Percentiles rank a stretch among this genome's conserved stretches.
phyloP scores from a whole-genome alignment of 2,329 filamentous ascomycete species.

The Alternaria arborescens region DNA sequence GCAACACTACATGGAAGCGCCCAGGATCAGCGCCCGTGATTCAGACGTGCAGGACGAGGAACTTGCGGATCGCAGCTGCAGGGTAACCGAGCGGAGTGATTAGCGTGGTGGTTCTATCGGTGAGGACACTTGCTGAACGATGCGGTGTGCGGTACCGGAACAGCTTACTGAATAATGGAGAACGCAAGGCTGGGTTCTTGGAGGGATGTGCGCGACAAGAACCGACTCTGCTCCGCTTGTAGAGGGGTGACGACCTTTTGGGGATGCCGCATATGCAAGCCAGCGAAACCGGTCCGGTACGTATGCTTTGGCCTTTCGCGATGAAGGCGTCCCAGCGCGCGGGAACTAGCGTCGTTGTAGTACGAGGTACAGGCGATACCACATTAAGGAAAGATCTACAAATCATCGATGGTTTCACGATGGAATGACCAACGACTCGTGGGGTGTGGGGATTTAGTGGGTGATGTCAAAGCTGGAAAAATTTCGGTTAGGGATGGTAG shows the following conservation, averaged over 20 bases:
- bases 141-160: constrained; percentile 13
- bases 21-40: constrained; percentile 18
- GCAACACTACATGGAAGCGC: constrained; percentile 7
- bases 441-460: constrained; percentile 17
- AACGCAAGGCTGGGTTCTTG: neutral
- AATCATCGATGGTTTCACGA: constrained; percentile 5
- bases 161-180: constrained; percentile 1
- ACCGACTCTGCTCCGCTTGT: neutral
- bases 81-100: constrained; percentile 11
- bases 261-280: neutral
- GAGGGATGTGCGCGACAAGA: neutral
- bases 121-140: neutral
- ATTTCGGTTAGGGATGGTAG: constrained; percentile 7
- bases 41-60: constrained; percentile 11
- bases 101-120: neutral
- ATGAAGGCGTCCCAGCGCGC: constrained; percentile 5
- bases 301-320: constrained; percentile 2
- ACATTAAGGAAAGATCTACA: constrained; percentile 22
- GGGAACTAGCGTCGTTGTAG: constrained; percentile 8
- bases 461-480: constrained; percentile 3
- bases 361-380: constrained; percentile 18
- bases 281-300: constrained; percentile 5
- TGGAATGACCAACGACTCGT: constrained; percentile 15
- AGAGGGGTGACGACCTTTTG: neutral
- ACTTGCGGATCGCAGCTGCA: constrained; percentile 19